These are phyloP conservation scores for Microsporum canis DNA, from an alignment of 2,329 filamentous ascomycete species.

Conservation along the genomic window DNA sequence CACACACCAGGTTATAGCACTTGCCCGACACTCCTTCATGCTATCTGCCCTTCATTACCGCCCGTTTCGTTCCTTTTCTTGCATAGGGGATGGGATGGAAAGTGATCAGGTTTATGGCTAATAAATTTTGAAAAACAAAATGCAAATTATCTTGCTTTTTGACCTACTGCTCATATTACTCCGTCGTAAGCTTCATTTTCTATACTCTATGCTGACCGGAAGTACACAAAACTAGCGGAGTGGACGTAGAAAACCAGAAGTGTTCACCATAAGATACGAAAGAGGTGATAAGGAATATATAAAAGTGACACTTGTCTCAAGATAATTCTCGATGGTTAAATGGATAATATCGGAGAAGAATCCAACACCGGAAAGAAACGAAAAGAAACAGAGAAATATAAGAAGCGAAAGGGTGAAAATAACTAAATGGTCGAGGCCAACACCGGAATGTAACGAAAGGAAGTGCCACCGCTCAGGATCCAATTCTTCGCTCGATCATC, in stretches of 20 bases:
- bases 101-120: not conserved
- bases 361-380: not conserved
- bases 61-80: not conserved
- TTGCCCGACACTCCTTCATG: not conserved
- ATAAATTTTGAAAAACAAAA: not conserved
- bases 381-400: not conserved
- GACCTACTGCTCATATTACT: not conserved
- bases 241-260: not conserved
- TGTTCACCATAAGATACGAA: not conserved
- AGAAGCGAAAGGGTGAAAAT: not conserved
- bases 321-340: not conserved
- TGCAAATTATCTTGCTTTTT: not conserved
- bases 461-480: not conserved
- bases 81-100: not conserved
- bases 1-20: not conserved
- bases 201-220: too few species aligned
- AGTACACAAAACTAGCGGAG: too few species aligned
- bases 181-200: not conserved
- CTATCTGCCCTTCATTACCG: not conserved
- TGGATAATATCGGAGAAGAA: not conserved
- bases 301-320: not conserved
- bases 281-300: not conserved
- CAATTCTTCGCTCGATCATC: slow-evolving; percentile 8
- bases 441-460: not conserved
- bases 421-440: not conserved